phyloP scores from a whole-genome alignment of 179 eudicot genomes.

The Beta lomatogona region DNA sequence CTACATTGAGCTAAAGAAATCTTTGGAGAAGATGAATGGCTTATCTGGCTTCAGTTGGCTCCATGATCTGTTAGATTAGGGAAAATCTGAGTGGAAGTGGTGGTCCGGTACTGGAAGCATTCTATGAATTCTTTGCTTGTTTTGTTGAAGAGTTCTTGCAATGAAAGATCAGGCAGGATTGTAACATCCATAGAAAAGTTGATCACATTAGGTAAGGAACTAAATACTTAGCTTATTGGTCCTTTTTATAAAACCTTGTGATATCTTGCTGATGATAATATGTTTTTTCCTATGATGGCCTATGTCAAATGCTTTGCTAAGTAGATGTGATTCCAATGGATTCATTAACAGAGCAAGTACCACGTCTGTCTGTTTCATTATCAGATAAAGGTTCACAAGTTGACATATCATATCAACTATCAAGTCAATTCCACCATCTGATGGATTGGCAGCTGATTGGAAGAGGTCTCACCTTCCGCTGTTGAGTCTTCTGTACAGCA shows the following conservation, averaged over 20 bases:
- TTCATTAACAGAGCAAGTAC: conserved; percentile 61
- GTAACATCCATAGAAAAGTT: conserved; percentile 60
- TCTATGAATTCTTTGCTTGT: conserved; percentile 58
- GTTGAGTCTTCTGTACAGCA: conserved; percentile 36
- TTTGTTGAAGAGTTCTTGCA: conserved; percentile 56
- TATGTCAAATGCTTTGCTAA: conserved; percentile 22
- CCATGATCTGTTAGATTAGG: conserved; percentile 86
- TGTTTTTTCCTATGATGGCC: conserved; percentile 18
- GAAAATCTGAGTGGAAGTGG: conserved; percentile 67
- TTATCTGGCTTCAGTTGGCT: conserved; percentile 63
- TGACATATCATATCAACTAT: conserved; percentile 31
- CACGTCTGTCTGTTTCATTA: conserved; percentile 66
- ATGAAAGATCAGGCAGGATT: conserved; percentile 40
- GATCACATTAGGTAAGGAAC: conserved; percentile 62
- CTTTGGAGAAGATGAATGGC: conserved; percentile 29
- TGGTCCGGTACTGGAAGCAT: conserved; percentile 90
- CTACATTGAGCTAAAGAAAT: too few species aligned
- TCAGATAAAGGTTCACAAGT: conserved; percentile 34
- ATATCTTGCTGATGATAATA: conserved; percentile 11
- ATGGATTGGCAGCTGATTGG: conserved; percentile 32
- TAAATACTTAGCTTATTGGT: conserved; percentile 12
- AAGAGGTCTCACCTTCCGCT: conserved; percentile 32
- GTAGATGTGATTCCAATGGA: conserved; percentile 67
- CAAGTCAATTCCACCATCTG: conserved; percentile 38
- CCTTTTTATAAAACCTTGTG: conserved; percentile 2